A percentile compares a stretch with the other conserved stretches of the same genome.
These are phyloP conservation scores for Trichoderma erinaceum DNA, from an alignment of 495 filamentous ascomycete species.

Conservation along the genomic window DNA sequence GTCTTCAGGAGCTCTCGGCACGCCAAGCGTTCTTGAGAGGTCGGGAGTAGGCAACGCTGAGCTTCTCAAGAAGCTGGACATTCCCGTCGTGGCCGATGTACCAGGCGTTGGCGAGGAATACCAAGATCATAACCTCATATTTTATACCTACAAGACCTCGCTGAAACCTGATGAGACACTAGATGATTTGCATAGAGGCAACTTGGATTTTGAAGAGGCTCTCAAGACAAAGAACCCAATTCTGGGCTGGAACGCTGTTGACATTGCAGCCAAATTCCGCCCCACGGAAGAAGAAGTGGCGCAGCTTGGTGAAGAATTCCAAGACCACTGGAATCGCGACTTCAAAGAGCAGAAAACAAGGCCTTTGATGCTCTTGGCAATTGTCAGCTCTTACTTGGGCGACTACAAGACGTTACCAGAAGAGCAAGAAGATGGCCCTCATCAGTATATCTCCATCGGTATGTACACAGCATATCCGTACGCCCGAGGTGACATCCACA, in stretches of 20 bases:
- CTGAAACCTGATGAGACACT: slow-evolving; percentile 31
- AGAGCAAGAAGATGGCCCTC: slow-evolving; percentile 24
- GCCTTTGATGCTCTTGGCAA: slow-evolving; percentile 31
- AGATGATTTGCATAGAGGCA: slow-evolving; percentile 29
- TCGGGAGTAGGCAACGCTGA: slow-evolving; percentile 51
- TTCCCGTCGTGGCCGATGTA: slow-evolving; percentile 32
- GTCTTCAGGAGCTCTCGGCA: slow-evolving; percentile 50
- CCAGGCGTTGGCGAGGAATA: slow-evolving; percentile 47
- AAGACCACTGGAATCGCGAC: slow-evolving; percentile 38
- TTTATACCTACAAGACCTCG: slow-evolving; percentile 27
- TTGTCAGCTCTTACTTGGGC: slow-evolving; percentile 24
- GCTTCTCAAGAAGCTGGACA: slow-evolving; percentile 30
- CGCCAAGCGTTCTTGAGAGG: slow-evolving; percentile 54
- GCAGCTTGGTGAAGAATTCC: slow-evolving; percentile 36
- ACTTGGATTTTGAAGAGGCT: slow-evolving; percentile 21
- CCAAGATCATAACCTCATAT: slow-evolving; percentile 43
- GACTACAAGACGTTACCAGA: slow-evolving; percentile 24
- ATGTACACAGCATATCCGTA: slow-evolving; percentile 46
- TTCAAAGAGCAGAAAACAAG: slow-evolving; percentile 34
- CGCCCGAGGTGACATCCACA: slow-evolving; percentile 52
- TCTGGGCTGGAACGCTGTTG: slow-evolving; percentile 43
- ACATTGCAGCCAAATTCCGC: slow-evolving; percentile 40
- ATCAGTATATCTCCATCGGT: slow-evolving; percentile 33
- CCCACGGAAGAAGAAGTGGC: slow-evolving; percentile 36
- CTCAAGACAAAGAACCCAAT: slow-evolving; percentile 25